phyloP scores from a whole-genome alignment of 2,329 filamentous ascomycete species.

The Hawksworthiomyces lignivorus region DNA sequence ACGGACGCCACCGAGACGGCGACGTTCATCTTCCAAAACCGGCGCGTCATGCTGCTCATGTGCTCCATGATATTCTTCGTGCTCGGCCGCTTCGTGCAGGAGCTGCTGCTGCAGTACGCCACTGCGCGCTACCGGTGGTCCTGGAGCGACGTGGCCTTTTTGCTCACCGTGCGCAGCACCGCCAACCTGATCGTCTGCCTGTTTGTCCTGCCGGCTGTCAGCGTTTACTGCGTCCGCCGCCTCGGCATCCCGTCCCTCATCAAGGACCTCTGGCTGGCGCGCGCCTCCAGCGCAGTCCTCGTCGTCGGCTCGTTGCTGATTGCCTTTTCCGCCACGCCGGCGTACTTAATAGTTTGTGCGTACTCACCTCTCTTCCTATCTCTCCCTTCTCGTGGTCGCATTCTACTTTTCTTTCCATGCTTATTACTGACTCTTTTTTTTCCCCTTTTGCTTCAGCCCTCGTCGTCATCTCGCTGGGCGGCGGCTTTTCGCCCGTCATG shows the following conservation, averaged over 20 bases:
- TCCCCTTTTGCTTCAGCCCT: constrained; percentile 32
- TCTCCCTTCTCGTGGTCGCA: too few relatives aligned
- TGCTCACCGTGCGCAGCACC: constrained; percentile 31
- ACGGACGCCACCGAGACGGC: constrained; percentile 23
- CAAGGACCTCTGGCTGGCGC: constrained; percentile 34
- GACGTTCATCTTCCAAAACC: constrained; percentile 33
- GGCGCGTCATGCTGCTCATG: constrained; percentile 30
- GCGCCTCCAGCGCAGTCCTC: constrained; percentile 25
- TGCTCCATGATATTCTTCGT: constrained; percentile 27
- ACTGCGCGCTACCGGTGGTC: constrained; percentile 42
- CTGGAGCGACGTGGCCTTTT: constrained; percentile 35
- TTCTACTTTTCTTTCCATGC: too few relatives aligned
- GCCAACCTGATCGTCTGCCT: constrained; percentile 31
- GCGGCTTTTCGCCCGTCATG: constrained; percentile 34
- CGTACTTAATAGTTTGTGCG: too few relatives aligned
- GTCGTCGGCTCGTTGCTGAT: constrained; percentile 30
- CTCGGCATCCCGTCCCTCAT: constrained; percentile 23
- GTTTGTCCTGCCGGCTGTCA: constrained; percentile 28
- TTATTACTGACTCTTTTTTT: too few relatives aligned
- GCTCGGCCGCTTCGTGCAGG: constrained; percentile 25
- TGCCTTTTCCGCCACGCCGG: constrained; percentile 26
- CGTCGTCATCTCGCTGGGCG: constrained; percentile 36
- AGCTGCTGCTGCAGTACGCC: constrained; percentile 44
- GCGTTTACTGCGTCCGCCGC: constrained; percentile 22
- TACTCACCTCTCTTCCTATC: too few relatives aligned